Base-by-base conservation (phyloP, 345 rosid species). In the Hirschfeldia incana region DNA sequence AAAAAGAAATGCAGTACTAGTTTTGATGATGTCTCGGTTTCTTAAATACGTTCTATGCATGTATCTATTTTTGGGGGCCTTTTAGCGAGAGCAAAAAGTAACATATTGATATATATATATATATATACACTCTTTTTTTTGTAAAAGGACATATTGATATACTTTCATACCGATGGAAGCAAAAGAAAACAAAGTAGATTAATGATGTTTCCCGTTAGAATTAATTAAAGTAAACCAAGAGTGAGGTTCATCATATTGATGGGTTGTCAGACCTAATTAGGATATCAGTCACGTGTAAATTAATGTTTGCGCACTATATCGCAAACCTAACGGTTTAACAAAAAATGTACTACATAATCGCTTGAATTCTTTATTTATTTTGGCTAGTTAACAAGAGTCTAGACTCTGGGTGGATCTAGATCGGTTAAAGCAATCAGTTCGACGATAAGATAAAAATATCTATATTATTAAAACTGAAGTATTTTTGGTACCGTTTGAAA, bases 161-260 rank as follows among this genome's bases (percentile, higher is more conserved):
- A 21, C 21, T 21, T 21, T 21, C 21, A 21, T 21, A 21, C 21
- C 21, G 21, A 21, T 21, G 21, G 0, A 21, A 21, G 21, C 21
- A 21, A 21, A 46, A 61, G 15, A 32, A 61, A 69, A 60, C 44
- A 77, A 77, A 77, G 70, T 77, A 26, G 30, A 49, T 1, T 69
- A 62, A 62, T 61, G 65, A 77, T 70, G 44, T 70, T 39, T 77
- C 70, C 75, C 70, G 75, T 76, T 63, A 76, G 2, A 76, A 61
- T 61, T 76, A 76, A 76, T 69, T 76, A 76, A 76, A 76, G 80
- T 69, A 46, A 46, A 61, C 64, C 55, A 76, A 76, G 53, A 68
- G 79, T 44, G 68, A 69, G 80, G 80, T 61, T 69, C 21, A 21
- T 61, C 74, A 62, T 69, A 67, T 42, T 68, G 67, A n/a, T 69